Evolutionary conservation across 805 yeast species (phyloP).

Genomic region (Saccharomycopsis guyanensis): DNA sequence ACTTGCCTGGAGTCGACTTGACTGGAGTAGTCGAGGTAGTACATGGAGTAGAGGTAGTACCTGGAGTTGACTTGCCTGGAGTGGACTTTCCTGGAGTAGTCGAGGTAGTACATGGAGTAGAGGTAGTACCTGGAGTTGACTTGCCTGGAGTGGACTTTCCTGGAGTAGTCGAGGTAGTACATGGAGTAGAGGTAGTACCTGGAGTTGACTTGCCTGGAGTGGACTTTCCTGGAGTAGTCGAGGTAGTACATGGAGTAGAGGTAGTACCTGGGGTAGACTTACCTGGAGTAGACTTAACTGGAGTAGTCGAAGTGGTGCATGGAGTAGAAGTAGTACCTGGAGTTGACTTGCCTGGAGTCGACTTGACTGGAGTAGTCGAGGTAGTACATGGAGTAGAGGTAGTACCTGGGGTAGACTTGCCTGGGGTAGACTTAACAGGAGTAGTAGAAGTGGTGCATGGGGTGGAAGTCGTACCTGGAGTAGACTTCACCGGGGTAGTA

Average conservation of each 20-base stretch:
- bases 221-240: too few species aligned
- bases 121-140: too few species aligned
- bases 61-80: too few species aligned
- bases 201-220: too few species aligned
- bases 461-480: neutral
- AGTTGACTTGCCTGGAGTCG: neutral
- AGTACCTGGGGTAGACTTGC: neutral
- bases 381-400: neutral
- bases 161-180: too few species aligned
- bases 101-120: too few species aligned
- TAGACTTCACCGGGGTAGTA: neutral
- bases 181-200: too few species aligned
- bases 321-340: neutral
- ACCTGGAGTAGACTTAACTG: conserved; percentile 1
- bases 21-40: too few species aligned
- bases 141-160: too few species aligned
- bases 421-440: neutral
- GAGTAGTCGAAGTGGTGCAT: neutral
- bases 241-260: neutral
- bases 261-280: conserved; percentile 1
- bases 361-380: neutral
- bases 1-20: too few species aligned
- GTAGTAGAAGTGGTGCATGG: neutral
- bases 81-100: too few species aligned
- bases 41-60: too few species aligned